Conservation (phyloP, 2,329 filamentous ascomycete species). For the Exophiala sideris region DNA sequence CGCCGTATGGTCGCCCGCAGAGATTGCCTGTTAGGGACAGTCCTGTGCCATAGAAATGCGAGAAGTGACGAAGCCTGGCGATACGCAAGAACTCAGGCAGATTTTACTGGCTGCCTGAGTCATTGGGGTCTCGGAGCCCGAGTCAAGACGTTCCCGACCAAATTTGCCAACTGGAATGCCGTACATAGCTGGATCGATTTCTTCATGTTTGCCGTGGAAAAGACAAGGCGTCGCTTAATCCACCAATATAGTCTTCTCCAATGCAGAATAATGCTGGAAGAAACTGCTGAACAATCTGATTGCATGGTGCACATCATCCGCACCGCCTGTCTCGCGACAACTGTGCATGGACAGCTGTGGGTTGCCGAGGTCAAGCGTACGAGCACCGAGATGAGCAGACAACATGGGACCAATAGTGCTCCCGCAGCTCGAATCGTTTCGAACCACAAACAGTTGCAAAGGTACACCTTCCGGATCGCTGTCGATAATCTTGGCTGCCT, state of each 20-base stretch:
- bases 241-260: slow-evolving; percentile 79
- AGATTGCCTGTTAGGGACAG: too few species aligned
- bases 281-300: slow-evolving; percentile 85
- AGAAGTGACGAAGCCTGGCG: too few species aligned
- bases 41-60: too few species aligned
- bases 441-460: slow-evolving; percentile 90
- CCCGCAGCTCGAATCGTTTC: slow-evolving; percentile 91
- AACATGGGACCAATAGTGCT: slow-evolving; percentile 98
- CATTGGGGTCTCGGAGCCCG: too few species aligned
- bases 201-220: too few species aligned
- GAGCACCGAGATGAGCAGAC: slow-evolving; percentile 76
- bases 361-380: slow-evolving; percentile 90
- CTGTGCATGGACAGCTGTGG: slow-evolving; percentile 96
- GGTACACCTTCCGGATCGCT: slow-evolving; percentile 68
- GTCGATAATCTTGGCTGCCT: slow-evolving; percentile 50
- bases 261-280: slow-evolving; percentile 75
- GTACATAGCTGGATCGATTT: too few species aligned
- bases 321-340: slow-evolving; percentile 87
- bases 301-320: slow-evolving; percentile 80
- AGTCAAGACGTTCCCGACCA: too few species aligned
- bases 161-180: too few species aligned
- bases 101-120: too few species aligned
- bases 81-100: too few species aligned
- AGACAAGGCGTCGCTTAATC: slow-evolving; percentile 52
- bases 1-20: too few species aligned